These are phyloP conservation scores for Exophiala oligosperma DNA, from an alignment of 2,329 filamentous ascomycete genomes.

Conservation along the genomic window DNA sequence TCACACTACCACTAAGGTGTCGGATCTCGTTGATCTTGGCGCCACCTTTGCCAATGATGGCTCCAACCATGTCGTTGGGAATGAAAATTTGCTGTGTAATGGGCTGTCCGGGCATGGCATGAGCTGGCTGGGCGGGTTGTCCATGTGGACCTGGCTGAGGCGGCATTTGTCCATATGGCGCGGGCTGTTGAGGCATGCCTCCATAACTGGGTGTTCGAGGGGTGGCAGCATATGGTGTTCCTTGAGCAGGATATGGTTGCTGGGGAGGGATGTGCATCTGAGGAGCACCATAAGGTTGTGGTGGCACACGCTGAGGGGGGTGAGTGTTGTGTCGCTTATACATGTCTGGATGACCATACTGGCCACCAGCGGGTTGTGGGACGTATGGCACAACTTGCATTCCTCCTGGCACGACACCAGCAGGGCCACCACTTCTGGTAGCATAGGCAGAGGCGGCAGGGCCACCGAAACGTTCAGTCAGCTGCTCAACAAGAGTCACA, in stretches of 20 bases:
- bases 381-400: conserved; percentile 99
- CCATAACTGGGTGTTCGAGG: conserved; percentile 74
- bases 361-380: conserved; percentile 87
- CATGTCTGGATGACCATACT: conserved; percentile 87
- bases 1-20: conserved; percentile 93
- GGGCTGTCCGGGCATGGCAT: conserved; percentile 74
- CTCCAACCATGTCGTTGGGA: conserved; percentile 98
- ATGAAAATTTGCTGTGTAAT: conserved; percentile 99
- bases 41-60: conserved; percentile 97
- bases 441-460: conserved; percentile 97
- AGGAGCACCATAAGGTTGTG: conserved; percentile 61
- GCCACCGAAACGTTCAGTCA: conserved; percentile 94
- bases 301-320: conserved; percentile 72
- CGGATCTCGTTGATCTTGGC: conserved; percentile 99
- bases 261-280: conserved; percentile 68
- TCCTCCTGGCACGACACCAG: conserved; percentile 89
- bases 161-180: conserved; percentile 63
- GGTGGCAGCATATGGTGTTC: conserved; percentile 76
- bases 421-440: conserved; percentile 87
- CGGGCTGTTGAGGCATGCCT: conserved; percentile 75
- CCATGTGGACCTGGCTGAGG: conserved; percentile 61
- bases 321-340: conserved; percentile 70
- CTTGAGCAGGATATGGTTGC: conserved; percentile 41
- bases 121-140: conserved; percentile 66
- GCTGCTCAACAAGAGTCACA: conserved; percentile 94